Conservation (phyloP, 495 filamentous ascomycete species). For the Aspergillus affinis region DNA sequence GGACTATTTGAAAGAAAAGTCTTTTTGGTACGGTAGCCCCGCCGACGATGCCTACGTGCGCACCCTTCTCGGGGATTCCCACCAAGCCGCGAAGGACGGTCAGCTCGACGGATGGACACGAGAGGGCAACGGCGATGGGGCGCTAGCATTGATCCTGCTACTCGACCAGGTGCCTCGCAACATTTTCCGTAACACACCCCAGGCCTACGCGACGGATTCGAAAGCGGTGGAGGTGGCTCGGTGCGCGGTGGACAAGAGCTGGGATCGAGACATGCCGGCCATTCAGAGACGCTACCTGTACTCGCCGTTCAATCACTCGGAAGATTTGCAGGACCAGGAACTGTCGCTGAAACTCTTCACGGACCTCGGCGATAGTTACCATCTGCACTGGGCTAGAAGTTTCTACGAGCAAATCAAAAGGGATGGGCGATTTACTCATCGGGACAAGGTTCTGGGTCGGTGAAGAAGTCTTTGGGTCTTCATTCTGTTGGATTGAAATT, state of each 20-base stretch:
- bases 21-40: slow-evolving; percentile 29
- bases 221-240: slow-evolving; percentile 28
- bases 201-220: slow-evolving; percentile 31
- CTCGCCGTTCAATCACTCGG: slow-evolving; percentile 36
- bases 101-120: slow-evolving; percentile 16
- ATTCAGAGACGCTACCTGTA: slow-evolving; percentile 35
- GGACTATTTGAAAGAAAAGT: slow-evolving; percentile 21
- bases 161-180: slow-evolving; percentile 40
- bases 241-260: slow-evolving; percentile 26
- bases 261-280: slow-evolving; percentile 25
- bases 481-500: not conserved
- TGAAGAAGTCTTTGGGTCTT: not conserved
- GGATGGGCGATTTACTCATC: slow-evolving; percentile 25
- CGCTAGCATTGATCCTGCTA: slow-evolving; percentile 32
- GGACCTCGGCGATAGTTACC: slow-evolving; percentile 18
- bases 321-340: slow-evolving; percentile 32
- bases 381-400: slow-evolving; percentile 20
- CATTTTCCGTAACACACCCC: slow-evolving; percentile 29
- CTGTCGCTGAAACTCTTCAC: slow-evolving; percentile 27
- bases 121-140: slow-evolving; percentile 18
- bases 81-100: slow-evolving; percentile 16
- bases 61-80: slow-evolving; percentile 11
- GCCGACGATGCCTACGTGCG: slow-evolving; percentile 22
- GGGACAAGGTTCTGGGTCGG: slow-evolving; percentile 22
- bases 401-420: slow-evolving; percentile 19